Percentiles rank a stretch among this genome's conserved stretches.
Evolutionary conservation across 2,329 filamentous ascomycete genomes (phyloP).

Genomic region (Penicillium psychrosexuale): DNA sequence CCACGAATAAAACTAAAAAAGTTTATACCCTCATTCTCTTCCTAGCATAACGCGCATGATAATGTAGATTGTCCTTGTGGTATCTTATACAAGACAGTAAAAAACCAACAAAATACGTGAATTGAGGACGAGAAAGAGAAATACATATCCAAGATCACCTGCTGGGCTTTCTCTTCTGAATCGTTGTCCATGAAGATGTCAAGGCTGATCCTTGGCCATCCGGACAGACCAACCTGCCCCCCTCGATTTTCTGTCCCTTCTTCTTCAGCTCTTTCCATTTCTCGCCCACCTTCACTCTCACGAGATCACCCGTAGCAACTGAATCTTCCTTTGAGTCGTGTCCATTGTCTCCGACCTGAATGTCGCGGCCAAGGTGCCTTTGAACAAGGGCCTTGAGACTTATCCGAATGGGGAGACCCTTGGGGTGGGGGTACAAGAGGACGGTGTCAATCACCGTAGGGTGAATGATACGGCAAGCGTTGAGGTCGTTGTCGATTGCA

Average conservation of each 20-base stretch:
- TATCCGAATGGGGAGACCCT: slow-evolving; percentile 69
- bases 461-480: slow-evolving; percentile 78
- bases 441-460: slow-evolving; percentile 82
- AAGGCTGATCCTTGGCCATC: slow-evolving; percentile 12
- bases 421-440: slow-evolving; percentile 74
- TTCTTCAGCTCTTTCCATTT: slow-evolving; percentile 66
- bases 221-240: slow-evolving; percentile 44
- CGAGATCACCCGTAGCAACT: slow-evolving; percentile 80
- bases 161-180: background rate
- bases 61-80: background rate
- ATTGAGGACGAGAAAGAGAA: background rate
- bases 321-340: slow-evolving; percentile 95
- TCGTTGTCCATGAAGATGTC: background rate
- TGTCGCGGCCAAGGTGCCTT: slow-evolving; percentile 67
- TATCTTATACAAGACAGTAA: background rate
- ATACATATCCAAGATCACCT: background rate
- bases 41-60: background rate
- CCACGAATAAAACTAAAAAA: slow-evolving; percentile 24
- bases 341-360: slow-evolving; percentile 69
- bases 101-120: background rate
- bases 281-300: slow-evolving; percentile 66
- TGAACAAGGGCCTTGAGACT: slow-evolving; percentile 73
- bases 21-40: slow-evolving; percentile 20
- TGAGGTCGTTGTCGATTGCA: slow-evolving; percentile 92
- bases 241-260: slow-evolving; percentile 63